These are phyloP conservation scores for Diaporthe helianthi DNA, from an alignment of 2,329 filamentous ascomycete genomes.

Conservation along the genomic window DNA sequence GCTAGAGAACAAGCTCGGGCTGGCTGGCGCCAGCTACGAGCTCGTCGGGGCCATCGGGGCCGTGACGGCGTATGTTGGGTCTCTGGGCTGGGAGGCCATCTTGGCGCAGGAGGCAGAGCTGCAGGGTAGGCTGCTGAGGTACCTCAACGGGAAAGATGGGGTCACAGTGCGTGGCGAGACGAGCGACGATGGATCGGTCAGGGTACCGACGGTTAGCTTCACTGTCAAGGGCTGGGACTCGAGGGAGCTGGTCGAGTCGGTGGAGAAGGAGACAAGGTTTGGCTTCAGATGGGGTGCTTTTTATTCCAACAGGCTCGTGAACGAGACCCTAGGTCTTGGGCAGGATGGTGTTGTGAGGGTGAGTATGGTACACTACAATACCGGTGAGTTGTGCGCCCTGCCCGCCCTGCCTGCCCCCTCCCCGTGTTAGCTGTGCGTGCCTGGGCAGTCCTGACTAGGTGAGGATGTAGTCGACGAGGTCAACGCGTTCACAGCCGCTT, in stretches of 20 bases:
- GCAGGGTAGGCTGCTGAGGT: constrained; percentile 62
- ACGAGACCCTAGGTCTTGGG: constrained; percentile 61
- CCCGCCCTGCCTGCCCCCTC: neutral
- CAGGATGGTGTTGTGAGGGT: constrained; percentile 70
- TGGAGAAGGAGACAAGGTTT: constrained; percentile 61
- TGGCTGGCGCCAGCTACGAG: constrained; percentile 76
- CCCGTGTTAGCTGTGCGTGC: no score
- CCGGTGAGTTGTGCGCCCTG: constrained; percentile 51
- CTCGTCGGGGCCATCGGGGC: constrained; percentile 67
- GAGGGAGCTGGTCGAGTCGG: constrained; percentile 59
- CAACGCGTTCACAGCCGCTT: constrained; percentile 54
- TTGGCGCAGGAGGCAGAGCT: constrained; percentile 63
- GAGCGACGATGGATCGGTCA: constrained; percentile 51
- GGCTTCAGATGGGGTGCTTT: constrained; percentile 69
- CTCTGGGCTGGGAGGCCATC: constrained; percentile 55
- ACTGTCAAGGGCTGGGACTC: constrained; percentile 60
- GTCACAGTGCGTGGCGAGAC: constrained; percentile 63
- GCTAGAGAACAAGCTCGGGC: constrained; percentile 71
- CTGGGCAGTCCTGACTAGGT: constrained; percentile 33
- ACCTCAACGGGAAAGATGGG: constrained; percentile 57
- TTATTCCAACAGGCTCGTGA: constrained; percentile 65
- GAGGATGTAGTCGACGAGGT: constrained; percentile 61
- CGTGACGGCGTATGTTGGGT: constrained; percentile 66
- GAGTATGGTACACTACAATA: constrained; percentile 73
- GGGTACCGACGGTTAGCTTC: constrained; percentile 72